Conservation (phyloP, 2,329 filamentous ascomycete genomes). For the Epichloe hybrida region DNA sequence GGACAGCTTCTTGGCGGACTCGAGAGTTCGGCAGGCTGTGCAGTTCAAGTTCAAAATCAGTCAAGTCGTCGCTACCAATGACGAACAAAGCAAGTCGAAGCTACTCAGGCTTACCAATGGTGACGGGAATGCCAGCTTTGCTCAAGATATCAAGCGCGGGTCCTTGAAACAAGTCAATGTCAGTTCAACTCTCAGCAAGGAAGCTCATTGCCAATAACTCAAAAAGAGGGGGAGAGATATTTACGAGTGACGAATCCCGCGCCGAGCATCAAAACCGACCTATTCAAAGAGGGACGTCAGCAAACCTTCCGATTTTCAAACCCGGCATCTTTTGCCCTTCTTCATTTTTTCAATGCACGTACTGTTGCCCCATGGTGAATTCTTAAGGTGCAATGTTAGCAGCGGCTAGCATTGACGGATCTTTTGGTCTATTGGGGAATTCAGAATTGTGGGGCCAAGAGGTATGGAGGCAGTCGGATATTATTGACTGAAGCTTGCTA, state of each 20-base stretch:
- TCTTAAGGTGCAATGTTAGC: too few species aligned
- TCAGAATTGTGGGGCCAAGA: too few species aligned
- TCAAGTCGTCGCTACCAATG: not conserved
- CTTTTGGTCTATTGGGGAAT: too few species aligned
- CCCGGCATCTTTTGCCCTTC: too few species aligned
- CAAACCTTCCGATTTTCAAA: too few species aligned
- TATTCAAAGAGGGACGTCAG: not conserved
- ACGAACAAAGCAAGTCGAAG: not conserved
- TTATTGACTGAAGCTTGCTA: too few species aligned
- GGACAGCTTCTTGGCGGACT: constrained; percentile 61
- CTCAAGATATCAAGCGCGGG: constrained; percentile 52
- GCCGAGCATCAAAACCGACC: constrained; percentile 29
- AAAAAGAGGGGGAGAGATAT: not conserved
- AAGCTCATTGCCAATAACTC: too few species aligned
- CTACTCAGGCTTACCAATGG: constrained; percentile 37
- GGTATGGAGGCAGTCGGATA: too few species aligned
- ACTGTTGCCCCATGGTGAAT: too few species aligned
- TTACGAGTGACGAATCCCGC: constrained; percentile 40
- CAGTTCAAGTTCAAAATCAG: too few species aligned
- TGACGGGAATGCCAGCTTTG: constrained; percentile 47
- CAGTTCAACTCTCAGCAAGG: not conserved
- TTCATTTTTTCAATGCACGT: too few species aligned
- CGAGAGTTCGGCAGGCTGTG: constrained; percentile 68
- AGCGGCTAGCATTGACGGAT: too few species aligned
- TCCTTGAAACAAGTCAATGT: constrained; percentile 14